Evolutionary conservation across 495 filamentous ascomycete genomes (phyloP).

Genomic region (Aspergillus biplanus): DNA sequence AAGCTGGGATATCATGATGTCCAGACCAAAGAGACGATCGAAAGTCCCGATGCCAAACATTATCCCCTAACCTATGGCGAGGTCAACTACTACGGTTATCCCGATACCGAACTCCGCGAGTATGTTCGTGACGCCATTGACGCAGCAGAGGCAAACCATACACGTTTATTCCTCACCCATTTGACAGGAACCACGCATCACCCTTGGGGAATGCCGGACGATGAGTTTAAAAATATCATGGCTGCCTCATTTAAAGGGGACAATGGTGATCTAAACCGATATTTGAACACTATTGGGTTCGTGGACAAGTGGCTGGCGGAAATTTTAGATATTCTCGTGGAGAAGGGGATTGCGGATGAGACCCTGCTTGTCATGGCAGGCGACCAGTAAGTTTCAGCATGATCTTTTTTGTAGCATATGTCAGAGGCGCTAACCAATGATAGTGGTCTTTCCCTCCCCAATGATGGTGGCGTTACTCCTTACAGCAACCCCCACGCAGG

Average conservation of each 20-base stretch:
- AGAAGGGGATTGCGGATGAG: slow-evolving; percentile 52
- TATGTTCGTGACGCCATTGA: slow-evolving; percentile 54
- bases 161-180: slow-evolving; percentile 52
- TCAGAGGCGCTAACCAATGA: not conserved
- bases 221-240: slow-evolving; percentile 38
- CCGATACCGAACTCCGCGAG: slow-evolving; percentile 47
- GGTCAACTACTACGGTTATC: slow-evolving; percentile 55
- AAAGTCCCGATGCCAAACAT: slow-evolving; percentile 40
- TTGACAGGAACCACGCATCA: slow-evolving; percentile 56
- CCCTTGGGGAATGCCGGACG: slow-evolving; percentile 44
- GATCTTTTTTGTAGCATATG: not conserved
- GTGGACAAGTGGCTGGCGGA: slow-evolving; percentile 50
- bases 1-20: slow-evolving; percentile 45
- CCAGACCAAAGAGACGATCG: slow-evolving; percentile 46
- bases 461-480: slow-evolving; percentile 47
- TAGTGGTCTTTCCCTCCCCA: slow-evolving; percentile 47
- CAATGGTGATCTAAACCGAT: slow-evolving; percentile 42
- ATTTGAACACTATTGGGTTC: slow-evolving; percentile 47
- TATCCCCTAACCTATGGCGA: slow-evolving; percentile 40
- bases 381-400: slow-evolving; percentile 35
- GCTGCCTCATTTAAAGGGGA: slow-evolving; percentile 22
- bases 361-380: slow-evolving; percentile 55
- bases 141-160: slow-evolving; percentile 43
- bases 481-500: slow-evolving; percentile 55
- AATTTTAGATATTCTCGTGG: slow-evolving; percentile 48